Percentiles rank a stretch among this genome's conserved stretches.
phyloP scores from a whole-genome alignment of 495 filamentous ascomycete genomes.

The Aspergillus biplanus region DNA sequence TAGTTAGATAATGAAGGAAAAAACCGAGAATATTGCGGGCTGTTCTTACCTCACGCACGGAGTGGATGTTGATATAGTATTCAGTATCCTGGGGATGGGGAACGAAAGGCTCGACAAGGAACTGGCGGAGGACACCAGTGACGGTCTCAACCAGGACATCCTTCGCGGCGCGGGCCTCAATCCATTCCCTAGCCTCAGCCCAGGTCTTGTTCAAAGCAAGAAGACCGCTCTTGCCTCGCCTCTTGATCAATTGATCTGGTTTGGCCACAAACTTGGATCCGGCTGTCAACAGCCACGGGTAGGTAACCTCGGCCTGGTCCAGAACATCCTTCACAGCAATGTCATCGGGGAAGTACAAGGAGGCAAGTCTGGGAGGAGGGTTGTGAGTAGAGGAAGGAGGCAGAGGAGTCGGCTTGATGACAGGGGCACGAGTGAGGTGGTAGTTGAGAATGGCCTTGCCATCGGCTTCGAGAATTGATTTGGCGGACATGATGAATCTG shows the following conservation, averaged over 20 bases:
- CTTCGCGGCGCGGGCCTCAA: conserved; percentile 90
- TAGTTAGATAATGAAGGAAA: conserved; percentile 2
- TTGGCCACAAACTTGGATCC: conserved; percentile 97
- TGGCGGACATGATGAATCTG: conserved; percentile 81
- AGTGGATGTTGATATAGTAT: conserved; percentile 99
- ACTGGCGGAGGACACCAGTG: conserved; percentile 84
- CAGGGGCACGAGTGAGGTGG: conserved; percentile 96
- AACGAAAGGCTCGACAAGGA: conserved; percentile 98
- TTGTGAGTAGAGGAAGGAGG: conserved; percentile 87
- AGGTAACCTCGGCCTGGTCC: conserved; percentile 91
- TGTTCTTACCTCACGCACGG: conserved; percentile 78
- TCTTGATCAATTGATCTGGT: conserved; percentile 99
- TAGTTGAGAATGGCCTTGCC: conserved; percentile 99
- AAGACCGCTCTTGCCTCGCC: conserved; percentile 97
- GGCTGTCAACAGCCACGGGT: conserved; percentile 85
- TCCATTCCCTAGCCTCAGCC: conserved; percentile 89
- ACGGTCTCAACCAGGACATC: conserved; percentile 89
- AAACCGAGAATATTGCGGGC: not conserved
- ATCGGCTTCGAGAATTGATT: conserved; percentile 97
- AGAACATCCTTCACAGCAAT: conserved; percentile 81
- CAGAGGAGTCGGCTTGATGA: conserved; percentile 97
- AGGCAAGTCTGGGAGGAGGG: conserved; percentile 84
- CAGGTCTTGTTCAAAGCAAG: conserved; percentile 97
- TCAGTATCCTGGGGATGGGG: conserved; percentile 91
- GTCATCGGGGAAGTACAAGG: conserved; percentile 91